Base-by-base conservation (phyloP, 805 yeast genomes). In the Candida tallmaniae region DNA sequence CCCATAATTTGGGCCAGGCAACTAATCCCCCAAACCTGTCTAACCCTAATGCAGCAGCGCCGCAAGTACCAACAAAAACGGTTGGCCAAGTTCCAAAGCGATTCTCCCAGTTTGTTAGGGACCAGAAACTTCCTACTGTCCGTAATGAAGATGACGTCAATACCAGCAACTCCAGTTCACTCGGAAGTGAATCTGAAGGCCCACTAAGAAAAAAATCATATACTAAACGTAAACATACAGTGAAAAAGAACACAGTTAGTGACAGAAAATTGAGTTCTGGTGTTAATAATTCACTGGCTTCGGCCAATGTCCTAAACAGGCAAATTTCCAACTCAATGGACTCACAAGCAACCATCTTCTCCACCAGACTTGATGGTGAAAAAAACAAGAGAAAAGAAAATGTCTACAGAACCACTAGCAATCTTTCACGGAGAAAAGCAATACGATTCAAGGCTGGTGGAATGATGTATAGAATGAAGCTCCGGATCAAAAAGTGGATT, bases 301-400 rank as follows among this genome's bases (percentile, higher is more conserved):
- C 33, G 10, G 17, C 12, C 5, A 16, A 29, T 23, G 34, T 17
- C 21, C 24, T 44, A 20, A 24, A 29, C 18, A 22, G 44, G 18
- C 38, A 44, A 30, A 58, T 62, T 23, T 59, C 68, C 30, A 50
- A 54, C 27, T 58, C 63, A 34, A 56, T 59, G 65, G 69, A 62
- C 4, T 63, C 70, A 0, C 71, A 65, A 41, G 70, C 67, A 17
- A 66, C 73, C 0, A 65, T 65, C 23, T 65, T 65, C 41, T 62
- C 69, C n/a, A 65, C 70, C 7, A 47, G 68, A 38, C 50, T 44
- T 10, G 54, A 47, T 13, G 50, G 42, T 13, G 38, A 32, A 29
- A 25, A 20, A 5, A 36, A 35, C 14, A 30, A 10, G 16, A 26
- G 19, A 14, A 21, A 31, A 23, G 22, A 32, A 14, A 31, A 31